phyloP scores from a whole-genome alignment of 2,329 filamentous ascomycete species.

The Fusarium napiforme region DNA sequence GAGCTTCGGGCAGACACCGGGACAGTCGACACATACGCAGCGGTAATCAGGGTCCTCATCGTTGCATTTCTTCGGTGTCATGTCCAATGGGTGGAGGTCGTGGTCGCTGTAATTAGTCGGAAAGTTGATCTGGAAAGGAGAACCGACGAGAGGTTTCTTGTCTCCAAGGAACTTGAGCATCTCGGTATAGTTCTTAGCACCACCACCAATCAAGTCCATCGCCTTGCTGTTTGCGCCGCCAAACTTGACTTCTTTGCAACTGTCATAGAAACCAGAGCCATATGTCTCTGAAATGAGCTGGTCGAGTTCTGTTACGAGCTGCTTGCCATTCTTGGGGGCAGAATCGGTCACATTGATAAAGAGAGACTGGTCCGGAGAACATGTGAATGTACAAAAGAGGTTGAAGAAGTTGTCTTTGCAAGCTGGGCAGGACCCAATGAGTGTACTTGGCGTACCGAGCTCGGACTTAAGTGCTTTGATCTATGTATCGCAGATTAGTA shows the following conservation, averaged over 20 bases:
- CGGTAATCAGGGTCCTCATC: conserved; percentile 86
- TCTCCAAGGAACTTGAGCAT: conserved; percentile 93
- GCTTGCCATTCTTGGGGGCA: conserved; percentile 67
- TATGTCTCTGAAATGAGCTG: conserved; percentile 88
- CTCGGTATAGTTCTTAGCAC: conserved; percentile 87
- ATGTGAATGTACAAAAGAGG: conserved; percentile 97
- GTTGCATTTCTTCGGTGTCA: conserved; percentile 87
- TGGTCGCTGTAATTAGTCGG: conserved; percentile 71
- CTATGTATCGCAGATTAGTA: conserved; percentile 54
- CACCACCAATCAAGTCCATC: conserved; percentile 95
- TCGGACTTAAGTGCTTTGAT: conserved; percentile 84
- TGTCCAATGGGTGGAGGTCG: conserved; percentile 76
- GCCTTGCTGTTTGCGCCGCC: conserved; percentile 92
- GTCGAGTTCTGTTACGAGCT: conserved; percentile 86
- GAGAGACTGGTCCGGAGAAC: conserved; percentile 93
- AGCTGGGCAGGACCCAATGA: conserved; percentile 93
- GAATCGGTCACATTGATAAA: conserved; percentile 93
- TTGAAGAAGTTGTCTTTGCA: conserved; percentile 99
- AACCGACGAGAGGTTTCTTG: conserved; percentile 84
- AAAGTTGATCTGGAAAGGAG: conserved; percentile 98
- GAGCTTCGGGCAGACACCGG: conserved; percentile 83
- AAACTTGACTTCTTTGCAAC: conserved; percentile 99
- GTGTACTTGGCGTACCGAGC: conserved; percentile 84
- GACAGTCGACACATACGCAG: conserved; percentile 95
- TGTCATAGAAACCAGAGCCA: conserved; percentile 90